Evolutionary conservation across 176 grass and related monocot genomes (phyloP).

Genomic region (Phoenix roebelenii): DNA sequence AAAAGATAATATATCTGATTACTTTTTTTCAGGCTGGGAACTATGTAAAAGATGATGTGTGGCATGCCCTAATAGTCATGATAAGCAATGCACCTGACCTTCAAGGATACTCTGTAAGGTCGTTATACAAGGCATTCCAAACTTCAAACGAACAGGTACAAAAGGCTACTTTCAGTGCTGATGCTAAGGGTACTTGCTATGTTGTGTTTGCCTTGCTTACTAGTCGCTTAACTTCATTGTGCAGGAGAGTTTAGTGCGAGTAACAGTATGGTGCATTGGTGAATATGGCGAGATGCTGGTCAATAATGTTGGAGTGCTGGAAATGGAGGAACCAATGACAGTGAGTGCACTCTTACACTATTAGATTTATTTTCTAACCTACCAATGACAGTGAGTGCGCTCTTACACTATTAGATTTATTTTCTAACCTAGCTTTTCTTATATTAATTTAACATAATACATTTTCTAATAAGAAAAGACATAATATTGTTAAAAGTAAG

Average conservation of each 20-base stretch:
- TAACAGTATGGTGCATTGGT: conserved; percentile 93
- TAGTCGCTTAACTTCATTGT: conserved; percentile 29
- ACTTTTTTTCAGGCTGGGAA: conserved; percentile 56
- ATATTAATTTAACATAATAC: neutral
- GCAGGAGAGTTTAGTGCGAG: conserved; percentile 93
- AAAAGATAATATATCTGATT: neutral
- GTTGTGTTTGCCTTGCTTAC: conserved; percentile 15
- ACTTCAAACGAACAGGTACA: conserved; percentile 64
- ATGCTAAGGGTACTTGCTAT: conserved; percentile 12
- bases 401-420: neutral
- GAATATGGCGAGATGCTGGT: conserved; percentile 99
- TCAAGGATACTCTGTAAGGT: conserved; percentile 97
- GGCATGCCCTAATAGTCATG: conserved; percentile 82
- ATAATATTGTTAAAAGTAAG: too few species aligned
- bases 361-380: neutral
- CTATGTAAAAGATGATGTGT: conserved; percentile 92
- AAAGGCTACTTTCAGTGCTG: conserved; percentile 15
- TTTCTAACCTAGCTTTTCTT: neutral
- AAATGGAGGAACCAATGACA: conserved; percentile 71
- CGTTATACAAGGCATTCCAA: conserved; percentile 67
- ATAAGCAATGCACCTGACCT: conserved; percentile 90
- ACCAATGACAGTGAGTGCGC: conserved; percentile 63
- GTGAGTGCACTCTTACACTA: conserved; percentile 34
- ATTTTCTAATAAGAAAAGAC: too few species aligned
- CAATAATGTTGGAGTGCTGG: conserved; percentile 63